These are phyloP conservation scores for Apophysomyces ossiformis DNA, from an alignment of 371 early-diverging fungal species.

Conservation along the genomic window DNA sequence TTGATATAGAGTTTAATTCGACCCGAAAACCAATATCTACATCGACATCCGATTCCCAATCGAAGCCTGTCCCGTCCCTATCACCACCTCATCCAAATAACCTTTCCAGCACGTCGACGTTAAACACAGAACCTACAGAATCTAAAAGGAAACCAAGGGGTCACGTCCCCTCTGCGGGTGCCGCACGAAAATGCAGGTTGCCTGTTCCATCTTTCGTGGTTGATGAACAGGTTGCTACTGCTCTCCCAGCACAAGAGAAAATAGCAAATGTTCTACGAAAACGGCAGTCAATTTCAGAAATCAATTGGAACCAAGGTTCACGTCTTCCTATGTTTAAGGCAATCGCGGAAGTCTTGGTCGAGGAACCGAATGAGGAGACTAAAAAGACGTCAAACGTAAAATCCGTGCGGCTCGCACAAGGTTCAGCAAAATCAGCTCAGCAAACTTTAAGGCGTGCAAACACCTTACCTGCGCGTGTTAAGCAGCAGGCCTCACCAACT, in stretches of 20 bases:
- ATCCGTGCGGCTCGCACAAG: slow-evolving; percentile 19
- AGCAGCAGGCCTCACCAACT: not conserved
- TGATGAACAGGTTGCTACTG: slow-evolving; percentile 26
- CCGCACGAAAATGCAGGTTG: slow-evolving; percentile 35
- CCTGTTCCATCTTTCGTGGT: slow-evolving; percentile 45
- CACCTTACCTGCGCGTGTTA: slow-evolving; percentile 24
- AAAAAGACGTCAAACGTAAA: not conserved
- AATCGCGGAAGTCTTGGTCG: slow-evolving; percentile 4
- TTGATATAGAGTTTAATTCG: slow-evolving; percentile 23
- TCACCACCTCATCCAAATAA: slow-evolving; percentile 7
- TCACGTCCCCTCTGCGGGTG: slow-evolving; percentile 8
- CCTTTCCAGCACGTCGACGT: slow-evolving; percentile 9
- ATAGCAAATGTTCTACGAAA: slow-evolving; percentile 40
- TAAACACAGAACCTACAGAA: not conserved
- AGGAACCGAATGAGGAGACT: slow-evolving; percentile 1
- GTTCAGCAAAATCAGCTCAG: slow-evolving; percentile 9
- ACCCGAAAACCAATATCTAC: not conserved
- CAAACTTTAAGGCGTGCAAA: slow-evolving; percentile 26
- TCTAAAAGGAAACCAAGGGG: not conserved
- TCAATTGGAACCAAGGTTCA: slow-evolving; percentile 46
- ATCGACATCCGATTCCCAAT: slow-evolving; percentile 3
- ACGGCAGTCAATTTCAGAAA: slow-evolving; percentile 39
- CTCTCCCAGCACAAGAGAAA: slow-evolving; percentile 38
- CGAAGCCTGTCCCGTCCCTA: not conserved
- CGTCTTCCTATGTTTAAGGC: slow-evolving; percentile 46